Evolutionary conservation across 164 flowering plant species (phyloP).

Genomic region (Cinnamomum micranthum): DNA sequence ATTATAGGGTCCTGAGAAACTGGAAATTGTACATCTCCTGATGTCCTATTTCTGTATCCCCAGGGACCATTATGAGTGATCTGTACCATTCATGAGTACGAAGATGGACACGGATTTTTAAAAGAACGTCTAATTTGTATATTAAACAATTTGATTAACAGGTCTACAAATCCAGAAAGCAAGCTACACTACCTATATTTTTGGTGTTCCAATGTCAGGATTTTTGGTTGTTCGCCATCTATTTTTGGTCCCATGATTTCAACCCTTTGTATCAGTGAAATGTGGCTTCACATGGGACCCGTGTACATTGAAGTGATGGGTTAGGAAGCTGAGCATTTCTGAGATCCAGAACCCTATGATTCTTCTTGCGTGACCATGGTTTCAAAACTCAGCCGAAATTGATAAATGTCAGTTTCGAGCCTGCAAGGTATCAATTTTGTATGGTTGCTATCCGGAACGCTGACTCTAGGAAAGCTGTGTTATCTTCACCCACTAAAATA

Average conservation of each 20-base stretch:
- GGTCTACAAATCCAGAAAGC: not conserved
- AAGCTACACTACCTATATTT: too few species aligned
- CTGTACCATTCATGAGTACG: not conserved
- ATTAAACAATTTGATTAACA: not conserved
- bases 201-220: too few species aligned
- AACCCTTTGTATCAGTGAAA: not conserved
- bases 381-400: too few species aligned
- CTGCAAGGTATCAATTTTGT: too few species aligned
- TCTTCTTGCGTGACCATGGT: not conserved
- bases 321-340: not conserved
- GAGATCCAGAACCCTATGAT: not conserved
- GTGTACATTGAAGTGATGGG: not conserved
- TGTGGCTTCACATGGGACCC: not conserved
- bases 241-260: not conserved
- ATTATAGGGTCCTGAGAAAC: not conserved
- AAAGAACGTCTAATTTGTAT: not conserved
- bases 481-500: too few species aligned
- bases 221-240: too few species aligned
- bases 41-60: not conserved
- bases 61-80: not conserved
- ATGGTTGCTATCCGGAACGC: too few species aligned
- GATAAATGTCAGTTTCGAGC: too few species aligned
- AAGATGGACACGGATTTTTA: not conserved
- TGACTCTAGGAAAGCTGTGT: too few species aligned
- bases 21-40: not conserved